Evolutionary conservation across 257 asterid species (phyloP).

Genomic region (Penstemon eatonii): DNA sequence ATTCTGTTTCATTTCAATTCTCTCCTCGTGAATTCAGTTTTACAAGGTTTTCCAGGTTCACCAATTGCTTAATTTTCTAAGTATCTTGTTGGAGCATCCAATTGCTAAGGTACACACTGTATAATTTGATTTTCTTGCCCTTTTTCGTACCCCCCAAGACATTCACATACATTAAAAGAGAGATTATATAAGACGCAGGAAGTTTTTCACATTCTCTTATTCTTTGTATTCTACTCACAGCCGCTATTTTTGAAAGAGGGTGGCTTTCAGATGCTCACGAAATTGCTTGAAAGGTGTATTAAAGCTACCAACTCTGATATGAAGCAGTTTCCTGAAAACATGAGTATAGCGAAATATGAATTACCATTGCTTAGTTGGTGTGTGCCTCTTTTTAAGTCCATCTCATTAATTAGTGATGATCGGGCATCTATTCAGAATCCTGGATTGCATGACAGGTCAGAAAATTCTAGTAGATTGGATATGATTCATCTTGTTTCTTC

Average conservation of each 20-base stretch:
- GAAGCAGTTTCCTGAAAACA: conserved; percentile 49
- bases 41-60: conserved; percentile 50
- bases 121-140: conserved; percentile 14
- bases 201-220: conserved; percentile 22
- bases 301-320: conserved; percentile 48
- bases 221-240: conserved; percentile 42
- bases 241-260: conserved; percentile 67
- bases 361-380: conserved; percentile 61
- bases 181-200: too few relatives aligned
- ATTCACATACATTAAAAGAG: neutral
- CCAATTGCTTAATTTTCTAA: conserved; percentile 66
- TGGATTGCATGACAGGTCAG: conserved; percentile 59
- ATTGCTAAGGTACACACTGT: conserved; percentile 67
- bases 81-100: conserved; percentile 86
- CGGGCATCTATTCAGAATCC: conserved; percentile 43
- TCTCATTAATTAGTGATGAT: conserved; percentile 58
- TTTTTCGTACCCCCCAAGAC: neutral
- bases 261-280: conserved; percentile 57
- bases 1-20: conserved; percentile 21
- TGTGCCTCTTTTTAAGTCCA: conserved; percentile 61
- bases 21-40: conserved; percentile 22
- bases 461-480: conserved; percentile 13
- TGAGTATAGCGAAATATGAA: conserved; percentile 36
- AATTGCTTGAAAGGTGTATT: conserved; percentile 70
- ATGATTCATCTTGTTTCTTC: conserved; percentile 15